A percentile compares a stretch with the other conserved stretches of the same genome.
These are phyloP conservation scores for Skeletonema potamos DNA, from an alignment of 108 stramenopile species.

Conservation along the genomic window DNA sequence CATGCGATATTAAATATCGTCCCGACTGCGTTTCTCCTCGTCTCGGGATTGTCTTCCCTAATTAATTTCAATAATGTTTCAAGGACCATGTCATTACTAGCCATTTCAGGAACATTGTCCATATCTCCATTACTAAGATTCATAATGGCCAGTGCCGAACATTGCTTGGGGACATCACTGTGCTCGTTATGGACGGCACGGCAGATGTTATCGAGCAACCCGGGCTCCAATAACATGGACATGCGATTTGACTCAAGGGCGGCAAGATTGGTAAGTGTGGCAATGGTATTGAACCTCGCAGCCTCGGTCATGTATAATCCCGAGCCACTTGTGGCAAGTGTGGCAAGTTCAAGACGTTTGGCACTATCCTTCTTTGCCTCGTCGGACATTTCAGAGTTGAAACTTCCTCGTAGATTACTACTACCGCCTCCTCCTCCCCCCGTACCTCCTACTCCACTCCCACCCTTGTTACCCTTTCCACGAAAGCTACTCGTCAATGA, in stretches of 20 bases:
- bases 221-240: constrained; percentile 41
- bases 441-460: not conserved
- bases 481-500: too few species aligned
- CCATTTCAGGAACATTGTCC: constrained; percentile 60
- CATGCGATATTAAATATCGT: constrained; percentile 59
- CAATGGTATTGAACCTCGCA: constrained; percentile 53
- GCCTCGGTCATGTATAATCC: constrained; percentile 61
- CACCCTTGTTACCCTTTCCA: not conserved
- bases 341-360: constrained; percentile 20
- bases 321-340: constrained; percentile 38
- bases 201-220: constrained; percentile 49
- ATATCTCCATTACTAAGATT: constrained; percentile 56
- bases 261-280: constrained; percentile 54
- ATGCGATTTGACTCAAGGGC: constrained; percentile 55
- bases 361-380: constrained; percentile 1
- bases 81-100: constrained; percentile 46
- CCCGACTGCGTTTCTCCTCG: constrained; percentile 50
- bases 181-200: constrained; percentile 52
- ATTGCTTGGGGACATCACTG: constrained; percentile 55
- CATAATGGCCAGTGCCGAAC: constrained; percentile 57
- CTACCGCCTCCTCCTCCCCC: not conserved
- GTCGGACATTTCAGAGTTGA: not conserved
- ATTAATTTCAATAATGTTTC: constrained; percentile 52
- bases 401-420: not conserved
- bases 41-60: constrained; percentile 51